A percentile compares a stretch with the other conserved stretches of the same genome.
These are phyloP conservation scores for Argentina anserina DNA, from an alignment of 306 rosid species.

Conservation along the genomic window DNA sequence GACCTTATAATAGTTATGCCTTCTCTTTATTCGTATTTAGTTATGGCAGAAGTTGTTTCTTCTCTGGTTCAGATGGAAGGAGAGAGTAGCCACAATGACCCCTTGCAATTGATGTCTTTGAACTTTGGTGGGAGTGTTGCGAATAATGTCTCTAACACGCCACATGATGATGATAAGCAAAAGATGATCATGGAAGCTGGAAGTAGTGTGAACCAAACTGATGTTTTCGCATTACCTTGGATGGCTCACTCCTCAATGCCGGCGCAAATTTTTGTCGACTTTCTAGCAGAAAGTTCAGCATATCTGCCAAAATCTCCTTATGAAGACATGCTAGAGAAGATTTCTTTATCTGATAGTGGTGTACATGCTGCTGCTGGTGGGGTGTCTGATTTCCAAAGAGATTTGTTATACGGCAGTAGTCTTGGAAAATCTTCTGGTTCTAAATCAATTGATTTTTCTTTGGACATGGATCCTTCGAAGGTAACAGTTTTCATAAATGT, in stretches of 20 bases:
- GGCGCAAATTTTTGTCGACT: constrained; percentile 46
- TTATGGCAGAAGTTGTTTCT: constrained; percentile 6
- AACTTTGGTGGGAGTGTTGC: constrained; percentile 25
- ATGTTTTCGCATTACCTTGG: constrained; percentile 26
- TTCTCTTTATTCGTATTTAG: constrained; percentile 20
- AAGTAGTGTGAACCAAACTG: constrained; percentile 25
- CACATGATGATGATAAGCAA: constrained; percentile 31
- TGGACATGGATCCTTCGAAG: constrained; percentile 40
- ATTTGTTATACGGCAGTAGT: constrained; percentile 31
- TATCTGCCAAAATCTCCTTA: constrained; percentile 34
- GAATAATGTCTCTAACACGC: constrained; percentile 30
- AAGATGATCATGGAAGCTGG: constrained; percentile 26
- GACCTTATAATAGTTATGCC: not conserved
- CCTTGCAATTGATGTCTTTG: constrained; percentile 23
- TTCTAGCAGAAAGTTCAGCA: constrained; percentile 49
- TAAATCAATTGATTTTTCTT: constrained; percentile 36
- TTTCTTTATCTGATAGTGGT: constrained; percentile 32
- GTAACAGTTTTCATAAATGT: constrained; percentile 25
- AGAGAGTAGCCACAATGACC: constrained; percentile 31
- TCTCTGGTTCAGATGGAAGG: constrained; percentile 48
- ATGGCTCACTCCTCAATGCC: constrained; percentile 46
- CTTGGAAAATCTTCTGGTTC: constrained; percentile 37
- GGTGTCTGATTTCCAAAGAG: constrained; percentile 33
- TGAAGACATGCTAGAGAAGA: constrained; percentile 38
- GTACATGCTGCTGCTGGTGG: constrained; percentile 26